phyloP scores from a whole-genome alignment of 179 eudicot genomes.

The Beta macrorhiza region DNA sequence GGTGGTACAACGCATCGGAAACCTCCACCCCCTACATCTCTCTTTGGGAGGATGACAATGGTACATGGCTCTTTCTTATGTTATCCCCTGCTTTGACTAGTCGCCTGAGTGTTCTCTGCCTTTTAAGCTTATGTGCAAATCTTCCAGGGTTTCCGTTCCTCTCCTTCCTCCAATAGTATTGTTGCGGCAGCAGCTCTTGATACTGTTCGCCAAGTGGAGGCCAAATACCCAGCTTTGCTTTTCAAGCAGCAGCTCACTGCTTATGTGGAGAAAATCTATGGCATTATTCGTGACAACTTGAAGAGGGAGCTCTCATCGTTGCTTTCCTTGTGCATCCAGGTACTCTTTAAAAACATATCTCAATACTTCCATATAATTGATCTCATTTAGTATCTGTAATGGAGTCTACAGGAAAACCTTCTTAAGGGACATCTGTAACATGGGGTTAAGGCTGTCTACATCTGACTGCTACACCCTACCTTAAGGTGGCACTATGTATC shows the following conservation, averaged over 20 bases:
- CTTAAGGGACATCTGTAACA: background rate
- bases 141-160: slow-evolving; percentile 70
- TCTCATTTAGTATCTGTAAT: background rate
- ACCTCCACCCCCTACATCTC: slow-evolving; percentile 69
- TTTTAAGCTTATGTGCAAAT: background rate
- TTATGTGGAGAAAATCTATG: slow-evolving; percentile 77
- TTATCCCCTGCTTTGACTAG: background rate
- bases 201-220: slow-evolving; percentile 62
- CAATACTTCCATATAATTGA: background rate
- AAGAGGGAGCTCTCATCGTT: slow-evolving; percentile 55
- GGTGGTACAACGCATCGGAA: slow-evolving; percentile 49
- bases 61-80: slow-evolving; percentile 32
- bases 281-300: slow-evolving; percentile 67
- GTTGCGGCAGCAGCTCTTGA: slow-evolving; percentile 34
- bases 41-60: slow-evolving; percentile 92
- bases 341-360: slow-evolving; percentile 7
- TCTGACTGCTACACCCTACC: background rate
- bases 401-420: background rate
- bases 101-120: background rate
- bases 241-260: slow-evolving; percentile 90
- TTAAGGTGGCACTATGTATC: background rate
- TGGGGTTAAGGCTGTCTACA: background rate
- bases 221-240: slow-evolving; percentile 85
- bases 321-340: slow-evolving; percentile 72
- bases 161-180: slow-evolving; percentile 60